These are phyloP conservation scores for Alloteropsis semialata DNA, from an alignment of 176 grass and related monocot species.

Conservation along the genomic window DNA sequence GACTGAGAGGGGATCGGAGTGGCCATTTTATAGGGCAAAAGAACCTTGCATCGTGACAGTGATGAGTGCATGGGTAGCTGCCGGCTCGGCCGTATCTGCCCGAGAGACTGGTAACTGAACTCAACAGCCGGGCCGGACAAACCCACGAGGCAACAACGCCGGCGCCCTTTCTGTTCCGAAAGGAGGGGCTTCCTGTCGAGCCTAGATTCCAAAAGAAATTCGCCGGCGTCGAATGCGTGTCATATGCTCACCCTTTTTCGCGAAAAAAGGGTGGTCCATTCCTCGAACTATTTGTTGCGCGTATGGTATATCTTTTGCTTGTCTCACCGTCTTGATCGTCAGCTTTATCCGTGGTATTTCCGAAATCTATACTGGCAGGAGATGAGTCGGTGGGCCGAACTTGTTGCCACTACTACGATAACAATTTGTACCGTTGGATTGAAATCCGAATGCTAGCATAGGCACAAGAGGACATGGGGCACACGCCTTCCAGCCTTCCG, in stretches of 20 bases:
- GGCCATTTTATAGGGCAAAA: neutral
- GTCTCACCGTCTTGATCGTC: neutral
- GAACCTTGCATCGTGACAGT: neutral
- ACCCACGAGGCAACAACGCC: neutral
- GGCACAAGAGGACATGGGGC: no score
- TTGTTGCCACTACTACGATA: no score
- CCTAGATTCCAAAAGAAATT: neutral
- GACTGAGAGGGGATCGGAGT: neutral
- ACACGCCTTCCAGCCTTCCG: no score
- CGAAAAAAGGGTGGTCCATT: neutral
- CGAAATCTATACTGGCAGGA: no score
- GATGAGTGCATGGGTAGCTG: no score
- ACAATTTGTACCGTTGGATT: no score
- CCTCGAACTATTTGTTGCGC: neutral
- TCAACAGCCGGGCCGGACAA: neutral
- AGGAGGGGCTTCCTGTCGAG: neutral
- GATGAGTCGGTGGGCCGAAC: no score
- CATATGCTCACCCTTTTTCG: no score
- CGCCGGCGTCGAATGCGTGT: neutral
- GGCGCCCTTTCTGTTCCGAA: neutral
- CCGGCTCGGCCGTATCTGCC: neutral
- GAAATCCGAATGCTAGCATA: no score
- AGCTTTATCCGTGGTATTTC: no score
- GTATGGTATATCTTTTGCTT: no score
- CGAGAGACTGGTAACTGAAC: neutral